A percentile compares a stretch with the other conserved stretches of the same genome.
Conservation (phyloP, 164 flowering plant genomes). For the Amborella trichopoda region DNA sequence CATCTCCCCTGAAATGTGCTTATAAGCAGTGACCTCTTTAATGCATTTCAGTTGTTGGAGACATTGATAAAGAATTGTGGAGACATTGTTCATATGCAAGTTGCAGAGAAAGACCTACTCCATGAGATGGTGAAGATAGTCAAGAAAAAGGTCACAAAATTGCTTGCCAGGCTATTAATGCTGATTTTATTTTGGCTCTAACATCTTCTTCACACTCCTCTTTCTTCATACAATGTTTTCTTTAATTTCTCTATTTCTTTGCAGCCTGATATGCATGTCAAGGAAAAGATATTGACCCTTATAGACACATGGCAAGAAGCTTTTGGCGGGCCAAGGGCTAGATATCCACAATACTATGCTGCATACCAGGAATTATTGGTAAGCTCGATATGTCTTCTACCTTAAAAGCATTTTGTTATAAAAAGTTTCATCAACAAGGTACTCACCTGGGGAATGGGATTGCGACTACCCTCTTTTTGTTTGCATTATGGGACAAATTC, state of each 20-base stretch:
- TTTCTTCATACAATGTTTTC: not conserved
- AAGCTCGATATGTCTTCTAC: no score
- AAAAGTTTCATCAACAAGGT: no score
- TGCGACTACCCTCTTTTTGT: no score
- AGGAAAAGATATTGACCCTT: conserved; percentile 80
- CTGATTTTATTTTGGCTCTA: not conserved
- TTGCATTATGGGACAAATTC: no score
- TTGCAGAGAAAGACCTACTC: conserved; percentile 82
- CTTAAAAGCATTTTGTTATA: no score
- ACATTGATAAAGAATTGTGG: conserved; percentile 93
- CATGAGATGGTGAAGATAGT: conserved; percentile 92
- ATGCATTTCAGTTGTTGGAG: conserved; percentile 59
- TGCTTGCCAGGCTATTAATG: not conserved
- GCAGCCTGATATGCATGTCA: conserved; percentile 88
- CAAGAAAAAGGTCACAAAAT: conserved; percentile 64
- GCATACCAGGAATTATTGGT: conserved; percentile 97
- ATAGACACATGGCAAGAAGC: conserved; percentile 99
- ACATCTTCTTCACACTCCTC: not conserved
- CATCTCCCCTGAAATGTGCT: no score
- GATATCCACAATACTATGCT: conserved; percentile 87
- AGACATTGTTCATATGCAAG: conserved; percentile 93
- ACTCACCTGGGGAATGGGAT: no score
- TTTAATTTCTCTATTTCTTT: conserved; percentile 8
- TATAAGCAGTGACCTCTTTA: not conserved
- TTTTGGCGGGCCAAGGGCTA: conserved; percentile 92